Base-by-base conservation (phyloP, 805 yeast species). In the Starmerella sp. region DNA sequence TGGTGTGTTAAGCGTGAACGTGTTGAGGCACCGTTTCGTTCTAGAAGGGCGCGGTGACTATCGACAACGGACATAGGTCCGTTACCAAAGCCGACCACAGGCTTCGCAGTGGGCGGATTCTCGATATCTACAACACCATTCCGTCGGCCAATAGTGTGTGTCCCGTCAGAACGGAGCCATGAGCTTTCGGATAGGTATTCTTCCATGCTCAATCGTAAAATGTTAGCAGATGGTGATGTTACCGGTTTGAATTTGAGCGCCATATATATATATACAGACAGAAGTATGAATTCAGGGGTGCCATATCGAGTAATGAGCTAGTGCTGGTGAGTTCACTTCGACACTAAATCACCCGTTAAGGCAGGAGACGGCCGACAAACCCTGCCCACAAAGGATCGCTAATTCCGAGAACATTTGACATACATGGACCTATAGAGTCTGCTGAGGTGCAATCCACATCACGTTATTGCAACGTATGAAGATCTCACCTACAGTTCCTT, bases 401-500 rank as follows among this genome's bases (percentile, higher is more conserved):
- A 22, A 22, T 22, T 22, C 22, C 22, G 22, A 22, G 22, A 22
- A 22, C 22, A 22, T 22, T 22, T 22, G 22, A 22, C 22, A 22
- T 22, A 22, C 22, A 22, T 22, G 22, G 22, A 22, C 22, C 22
- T 22, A 22, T 22, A 22, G 22, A 8, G 15, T 32, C 50, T 39
- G 37, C 11, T 22, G 45, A 4, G 54, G 55, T 8, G 84, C 76
- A 28, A 85, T 72, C 80, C 86, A 88, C 47, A 90, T 73, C 1
- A 90, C 96, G 62, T 91, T 90, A 66, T 90, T 90, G 68, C 97
- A 90, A 66, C 97, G 60, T 55, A 90, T 83, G 65, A 91, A 84
- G 28, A 91, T 73, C 62, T 90, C 96, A 28, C 87, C 89, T 8
- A 85, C 75, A 6, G 69, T 67, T 6, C 82, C 79, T 49, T 78